phyloP scores from a whole-genome alignment of 2,329 filamentous ascomycete species.

The Apiospora rasikravindrae region DNA sequence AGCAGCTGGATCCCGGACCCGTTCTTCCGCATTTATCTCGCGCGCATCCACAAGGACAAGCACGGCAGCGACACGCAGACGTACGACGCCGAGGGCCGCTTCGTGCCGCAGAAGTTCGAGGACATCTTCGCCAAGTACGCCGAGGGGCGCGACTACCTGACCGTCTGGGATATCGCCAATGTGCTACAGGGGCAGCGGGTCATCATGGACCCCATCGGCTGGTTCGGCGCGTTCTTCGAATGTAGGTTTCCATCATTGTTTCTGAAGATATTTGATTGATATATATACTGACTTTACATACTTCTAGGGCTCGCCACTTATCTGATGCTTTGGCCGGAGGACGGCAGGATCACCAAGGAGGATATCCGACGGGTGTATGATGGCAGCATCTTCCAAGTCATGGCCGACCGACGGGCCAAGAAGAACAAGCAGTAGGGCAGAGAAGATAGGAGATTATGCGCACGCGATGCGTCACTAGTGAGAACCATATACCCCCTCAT shows the following conservation, averaged over 20 bases:
- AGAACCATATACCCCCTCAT: background rate
- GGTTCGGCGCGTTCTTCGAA: conserved; percentile 31
- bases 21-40: conserved; percentile 43
- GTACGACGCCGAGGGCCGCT: conserved; percentile 55
- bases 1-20: conserved; percentile 48
- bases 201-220: conserved; percentile 49
- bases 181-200: conserved; percentile 48
- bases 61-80: conserved; percentile 52
- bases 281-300: conserved; percentile 2
- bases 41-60: conserved; percentile 37
- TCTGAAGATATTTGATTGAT: conserved; percentile 38
- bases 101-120: conserved; percentile 55
- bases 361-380: conserved; percentile 59
- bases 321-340: conserved; percentile 59
- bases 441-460: background rate
- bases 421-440: conserved; percentile 20
- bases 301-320: conserved; percentile 43
- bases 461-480: background rate
- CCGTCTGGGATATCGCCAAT: conserved; percentile 40
- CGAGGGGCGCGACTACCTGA: conserved; percentile 44
- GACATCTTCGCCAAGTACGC: conserved; percentile 56
- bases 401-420: conserved; percentile 36
- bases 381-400: conserved; percentile 55
- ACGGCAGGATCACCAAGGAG: conserved; percentile 62
- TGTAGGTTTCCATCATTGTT: conserved; percentile 32